A percentile compares a stretch with the other conserved stretches of the same genome.
Conservation (phyloP, 805 yeast species). For the Blastobotrys americana region DNA sequence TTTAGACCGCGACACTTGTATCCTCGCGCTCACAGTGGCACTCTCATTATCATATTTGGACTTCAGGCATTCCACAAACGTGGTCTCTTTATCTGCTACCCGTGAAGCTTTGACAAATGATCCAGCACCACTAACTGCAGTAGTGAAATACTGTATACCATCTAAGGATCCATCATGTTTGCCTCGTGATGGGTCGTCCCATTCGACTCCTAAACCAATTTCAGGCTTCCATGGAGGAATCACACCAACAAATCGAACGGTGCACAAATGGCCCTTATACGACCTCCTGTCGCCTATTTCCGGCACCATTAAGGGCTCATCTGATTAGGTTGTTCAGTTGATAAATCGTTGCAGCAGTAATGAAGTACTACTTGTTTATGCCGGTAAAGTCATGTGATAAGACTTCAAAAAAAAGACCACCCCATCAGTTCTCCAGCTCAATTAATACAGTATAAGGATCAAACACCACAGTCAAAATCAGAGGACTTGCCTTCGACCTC, state of each 20-base stretch:
- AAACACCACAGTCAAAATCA: too few species aligned
- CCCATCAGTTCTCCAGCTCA: too few species aligned
- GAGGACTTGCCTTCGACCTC: too few species aligned
- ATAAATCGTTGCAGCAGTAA: too few species aligned
- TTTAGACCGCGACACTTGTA: constrained; percentile 49
- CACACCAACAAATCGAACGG: constrained; percentile 54
- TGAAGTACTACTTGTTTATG: too few species aligned
- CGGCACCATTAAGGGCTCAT: too few species aligned
- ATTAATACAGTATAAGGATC: too few species aligned
- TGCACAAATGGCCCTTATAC: constrained; percentile 45
- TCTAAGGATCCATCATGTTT: constrained; percentile 59
- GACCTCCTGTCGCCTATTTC: constrained; percentile 27
- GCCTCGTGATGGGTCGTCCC: constrained; percentile 71
- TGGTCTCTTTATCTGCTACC: constrained; percentile 27
- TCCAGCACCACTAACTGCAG: constrained; percentile 41
- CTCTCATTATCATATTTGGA: constrained; percentile 40
- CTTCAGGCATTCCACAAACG: constrained; percentile 45
- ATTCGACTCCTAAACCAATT: constrained; percentile 69
- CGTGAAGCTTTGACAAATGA: constrained; percentile 52
- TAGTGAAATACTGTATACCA: constrained; percentile 49
- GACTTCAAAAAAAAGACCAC: too few species aligned
- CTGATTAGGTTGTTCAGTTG: too few species aligned
- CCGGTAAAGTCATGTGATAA: too few species aligned
- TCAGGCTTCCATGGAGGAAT: constrained; percentile 56
- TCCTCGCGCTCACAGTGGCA: constrained; percentile 23